Conservation (phyloP, 1,284 basidiomycete genomes). For the Moesziomyces antarcticus region DNA sequence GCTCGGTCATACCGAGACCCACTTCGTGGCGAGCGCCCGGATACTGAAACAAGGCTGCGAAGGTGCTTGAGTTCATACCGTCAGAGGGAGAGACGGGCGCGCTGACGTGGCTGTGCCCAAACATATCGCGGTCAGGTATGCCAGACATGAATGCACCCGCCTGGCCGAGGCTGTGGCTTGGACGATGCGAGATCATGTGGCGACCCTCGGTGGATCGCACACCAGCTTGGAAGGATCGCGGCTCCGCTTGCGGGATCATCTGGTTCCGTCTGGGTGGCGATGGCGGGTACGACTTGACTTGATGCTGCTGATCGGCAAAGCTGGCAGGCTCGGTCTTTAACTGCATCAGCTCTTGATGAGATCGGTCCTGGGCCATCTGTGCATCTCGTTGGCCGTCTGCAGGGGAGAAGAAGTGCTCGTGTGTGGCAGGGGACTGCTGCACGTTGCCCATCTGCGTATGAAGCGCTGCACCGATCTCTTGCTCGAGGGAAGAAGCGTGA, state of each 20-base stretch:
- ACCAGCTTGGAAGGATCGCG: background rate
- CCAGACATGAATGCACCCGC: conserved; percentile 32
- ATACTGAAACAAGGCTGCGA: conserved; percentile 13
- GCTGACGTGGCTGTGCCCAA: conserved; percentile 22
- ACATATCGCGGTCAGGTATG: conserved; percentile 9
- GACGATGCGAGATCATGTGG: conserved; percentile 27
- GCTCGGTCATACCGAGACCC: conserved; percentile 10
- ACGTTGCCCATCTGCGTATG: conserved; percentile 2
- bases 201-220: conserved; percentile 9
- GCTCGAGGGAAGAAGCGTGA: conserved; percentile 10
- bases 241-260: conserved; percentile 11
- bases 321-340: conserved; percentile 13
- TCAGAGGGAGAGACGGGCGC: conserved; percentile 45
- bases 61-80: conserved; percentile 7
- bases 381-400: background rate
- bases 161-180: conserved; percentile 47
- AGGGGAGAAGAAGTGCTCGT: conserved; percentile 5
- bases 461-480: conserved; percentile 15
- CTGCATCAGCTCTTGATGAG: background rate
- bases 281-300: conserved; percentile 30
- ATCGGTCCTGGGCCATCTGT: conserved; percentile 2
- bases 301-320: conserved; percentile 3
- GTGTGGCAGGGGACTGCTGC: background rate
- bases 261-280: conserved; percentile 24
- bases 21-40: conserved; percentile 16